Evolutionary conservation across 2,329 filamentous ascomycete species (phyloP), one percentile per base, ranked within the genome.

Genomic region (Neonectria punicea): DNA sequence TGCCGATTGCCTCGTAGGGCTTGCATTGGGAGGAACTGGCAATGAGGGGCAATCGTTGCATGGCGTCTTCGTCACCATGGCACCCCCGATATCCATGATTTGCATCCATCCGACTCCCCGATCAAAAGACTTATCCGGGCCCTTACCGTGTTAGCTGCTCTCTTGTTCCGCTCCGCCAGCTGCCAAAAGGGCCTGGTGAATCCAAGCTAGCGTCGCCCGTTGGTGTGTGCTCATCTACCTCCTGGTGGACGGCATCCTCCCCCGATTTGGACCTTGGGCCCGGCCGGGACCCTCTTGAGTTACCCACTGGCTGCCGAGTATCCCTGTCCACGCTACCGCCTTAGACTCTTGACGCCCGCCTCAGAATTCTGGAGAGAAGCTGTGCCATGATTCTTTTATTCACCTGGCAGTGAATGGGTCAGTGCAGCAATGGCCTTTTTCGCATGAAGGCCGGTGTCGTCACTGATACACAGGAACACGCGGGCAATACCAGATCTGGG

Each of bases 221-320:
- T 67, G 72, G 72, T 63, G 55, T 65, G 68, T 70, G 70, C 71
- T 67, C 68, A 61, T 62, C 60, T 58, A 53, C 51, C 55, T 47
- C 56, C 61, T 67, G 56, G 62, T 61, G 44, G 64, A 56, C 72
- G 72, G 63, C 58, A 55, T 58, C 32, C 43, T 66, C 49, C 47
- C 72, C 70, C 57, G 60, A 72, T 74, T 74, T 59, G 71, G 70
- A 66, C 61, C 58, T 63, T 53, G 55, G 66, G 50, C 25, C 72
- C 70, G 73, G 44, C 53, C 57, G 44, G 51, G 63, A 53, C 61
- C 68, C 63, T 67, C 53, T 66, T 39, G n/a, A 53, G 51, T 50
- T 56, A 63, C 58, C 62, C 67, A 68, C 67, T 58, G 56, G 59
- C 62, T 66, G 58, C 61, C 61, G 53, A 66, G 51, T 22, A 65